These are phyloP conservation scores for Agarophyton chilense DNA, from an alignment of 23 red algal genomes.

Conservation along the genomic window DNA sequence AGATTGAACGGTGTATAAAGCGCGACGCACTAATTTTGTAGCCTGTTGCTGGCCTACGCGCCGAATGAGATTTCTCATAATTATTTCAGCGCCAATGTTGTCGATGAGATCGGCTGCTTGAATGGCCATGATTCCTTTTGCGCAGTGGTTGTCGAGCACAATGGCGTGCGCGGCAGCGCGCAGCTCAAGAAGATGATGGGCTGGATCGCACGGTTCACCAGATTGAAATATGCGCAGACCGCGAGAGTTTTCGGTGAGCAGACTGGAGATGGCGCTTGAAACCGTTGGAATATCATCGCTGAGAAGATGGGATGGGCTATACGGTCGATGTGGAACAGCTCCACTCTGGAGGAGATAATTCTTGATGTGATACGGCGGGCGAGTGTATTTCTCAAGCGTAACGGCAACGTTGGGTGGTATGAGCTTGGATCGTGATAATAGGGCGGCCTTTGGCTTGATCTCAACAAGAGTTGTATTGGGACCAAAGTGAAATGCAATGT, in stretches of 20 bases:
- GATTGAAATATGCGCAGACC: constrained; percentile 15
- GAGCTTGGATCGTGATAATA: constrained; percentile 41
- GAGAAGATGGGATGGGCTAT: constrained; percentile 23
- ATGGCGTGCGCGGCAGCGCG: constrained; percentile 32
- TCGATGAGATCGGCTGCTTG: constrained; percentile 47
- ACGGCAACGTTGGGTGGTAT: constrained; percentile 30
- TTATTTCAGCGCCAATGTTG: constrained; percentile 40
- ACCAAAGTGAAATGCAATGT: constrained; percentile 57
- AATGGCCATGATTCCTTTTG: constrained; percentile 12
- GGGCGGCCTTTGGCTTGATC: constrained; percentile 50
- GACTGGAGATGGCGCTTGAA: constrained; percentile 9
- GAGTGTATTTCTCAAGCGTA: constrained; percentile 41
- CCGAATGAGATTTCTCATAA: constrained; percentile 38
- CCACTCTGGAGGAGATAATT: constrained; percentile 32
- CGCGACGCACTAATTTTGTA: constrained; percentile 2
- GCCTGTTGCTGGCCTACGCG: constrained; percentile 26
- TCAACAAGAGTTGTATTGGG: constrained; percentile 38
- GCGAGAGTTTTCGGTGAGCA: constrained; percentile 26
- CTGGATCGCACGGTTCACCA: neutral
- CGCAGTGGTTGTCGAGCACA: constrained; percentile 22
- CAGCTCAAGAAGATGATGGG: neutral
- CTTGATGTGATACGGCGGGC: constrained; percentile 54
- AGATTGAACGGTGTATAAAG: neutral
- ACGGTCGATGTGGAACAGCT: neutral
- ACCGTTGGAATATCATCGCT: constrained; percentile 14